Evolutionary conservation across 2,329 filamentous ascomycete species (phyloP).

Genomic region (Nemania bipapillata): DNA sequence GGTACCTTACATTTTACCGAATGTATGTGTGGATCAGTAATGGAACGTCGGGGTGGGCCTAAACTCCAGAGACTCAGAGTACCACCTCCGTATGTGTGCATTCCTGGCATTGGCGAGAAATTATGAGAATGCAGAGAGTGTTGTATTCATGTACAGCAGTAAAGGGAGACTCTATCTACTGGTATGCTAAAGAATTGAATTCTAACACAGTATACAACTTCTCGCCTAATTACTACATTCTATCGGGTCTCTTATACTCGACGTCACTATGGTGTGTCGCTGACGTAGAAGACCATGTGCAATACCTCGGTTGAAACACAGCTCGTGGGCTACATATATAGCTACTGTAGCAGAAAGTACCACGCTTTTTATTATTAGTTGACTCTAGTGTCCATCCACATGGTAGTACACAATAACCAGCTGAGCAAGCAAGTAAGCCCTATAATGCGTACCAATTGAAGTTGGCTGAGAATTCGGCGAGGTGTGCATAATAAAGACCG

Average conservation of each 20-base stretch:
- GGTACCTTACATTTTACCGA: no score
- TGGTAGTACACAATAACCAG: not conserved
- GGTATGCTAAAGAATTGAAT: not conserved
- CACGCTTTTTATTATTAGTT: constrained; percentile 9
- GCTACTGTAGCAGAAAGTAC: not conserved
- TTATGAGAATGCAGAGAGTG: not conserved
- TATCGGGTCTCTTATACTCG: constrained; percentile 20
- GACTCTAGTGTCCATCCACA: no score
- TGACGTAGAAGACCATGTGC: constrained; percentile 23
- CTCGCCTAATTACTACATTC: not conserved
- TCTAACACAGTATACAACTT: not conserved
- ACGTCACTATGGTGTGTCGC: constrained; percentile 21
- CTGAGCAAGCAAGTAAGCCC: constrained; percentile 5
- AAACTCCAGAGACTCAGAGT: not conserved
- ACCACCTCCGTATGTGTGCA: not conserved
- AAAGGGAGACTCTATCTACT: no score
- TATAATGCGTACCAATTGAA: constrained; percentile 8
- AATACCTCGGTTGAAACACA: constrained; percentile 12
- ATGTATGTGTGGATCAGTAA: no score
- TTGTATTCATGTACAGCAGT: no score
- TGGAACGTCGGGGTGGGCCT: not conserved
- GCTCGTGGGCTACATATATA: not conserved
- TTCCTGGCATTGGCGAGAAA: not conserved
- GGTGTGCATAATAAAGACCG: not conserved
- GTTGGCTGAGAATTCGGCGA: not conserved